Evolutionary conservation across 2,329 filamentous ascomycete genomes (phyloP).

Genomic region (Penicillium sp.): DNA sequence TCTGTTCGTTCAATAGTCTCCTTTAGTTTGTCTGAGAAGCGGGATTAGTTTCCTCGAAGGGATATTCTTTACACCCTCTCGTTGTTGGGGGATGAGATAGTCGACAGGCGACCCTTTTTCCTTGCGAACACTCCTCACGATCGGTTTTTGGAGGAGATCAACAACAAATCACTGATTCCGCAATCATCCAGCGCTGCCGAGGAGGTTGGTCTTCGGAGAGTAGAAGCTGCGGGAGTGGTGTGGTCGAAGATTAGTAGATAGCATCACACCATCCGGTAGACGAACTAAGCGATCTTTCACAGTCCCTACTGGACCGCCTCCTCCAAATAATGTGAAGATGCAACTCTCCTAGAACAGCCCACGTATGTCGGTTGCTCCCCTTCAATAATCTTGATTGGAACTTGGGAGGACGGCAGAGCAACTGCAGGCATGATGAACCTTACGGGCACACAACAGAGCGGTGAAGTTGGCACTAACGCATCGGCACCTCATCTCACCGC

Average conservation of each 20-base stretch:
- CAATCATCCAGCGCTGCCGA: background rate
- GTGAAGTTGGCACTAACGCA: constrained; percentile 30
- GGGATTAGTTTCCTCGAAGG: background rate
- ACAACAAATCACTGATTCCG: background rate
- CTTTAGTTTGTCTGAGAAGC: background rate
- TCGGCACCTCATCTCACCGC: constrained; percentile 21
- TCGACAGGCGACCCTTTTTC: background rate
- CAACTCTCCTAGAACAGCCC: background rate
- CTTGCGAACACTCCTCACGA: background rate
- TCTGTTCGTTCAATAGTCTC: constrained; percentile 4
- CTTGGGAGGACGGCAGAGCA: constrained; percentile 5
- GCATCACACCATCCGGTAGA: constrained; percentile 7
- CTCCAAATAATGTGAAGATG: background rate
- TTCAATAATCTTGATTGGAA: constrained; percentile 1
- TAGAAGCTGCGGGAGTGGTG: background rate
- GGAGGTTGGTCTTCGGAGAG: constrained; percentile 5
- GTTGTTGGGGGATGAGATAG: background rate
- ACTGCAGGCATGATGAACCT: constrained; percentile 35
- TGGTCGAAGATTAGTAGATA: background rate
- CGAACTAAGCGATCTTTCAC: background rate
- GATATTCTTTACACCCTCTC: background rate
- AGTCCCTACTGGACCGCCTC: background rate
- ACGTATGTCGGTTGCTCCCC: background rate
- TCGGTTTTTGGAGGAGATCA: background rate
- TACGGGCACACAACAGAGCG: constrained; percentile 33